These are phyloP conservation scores for Phalaenopsis hybrid DNA, from an alignment of 116 monocot genomes.

Conservation along the genomic window DNA sequence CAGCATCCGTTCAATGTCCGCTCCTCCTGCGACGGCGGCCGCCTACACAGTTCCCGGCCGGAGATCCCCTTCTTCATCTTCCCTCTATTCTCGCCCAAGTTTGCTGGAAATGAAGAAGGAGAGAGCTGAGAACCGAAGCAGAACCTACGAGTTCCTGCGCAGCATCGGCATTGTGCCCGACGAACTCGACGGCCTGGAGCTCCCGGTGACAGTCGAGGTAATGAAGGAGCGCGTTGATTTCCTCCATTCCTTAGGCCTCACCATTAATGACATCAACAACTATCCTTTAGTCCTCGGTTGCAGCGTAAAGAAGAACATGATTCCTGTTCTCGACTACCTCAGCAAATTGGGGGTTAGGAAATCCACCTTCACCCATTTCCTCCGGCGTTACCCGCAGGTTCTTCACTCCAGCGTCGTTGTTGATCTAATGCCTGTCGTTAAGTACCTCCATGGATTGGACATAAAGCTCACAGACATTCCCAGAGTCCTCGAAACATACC, in stretches of 20 bases:
- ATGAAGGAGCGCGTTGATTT: slow-evolving; percentile 91
- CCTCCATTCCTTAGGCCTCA: slow-evolving; percentile 72
- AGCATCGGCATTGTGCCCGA: slow-evolving; percentile 62
- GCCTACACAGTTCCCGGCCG: background rate
- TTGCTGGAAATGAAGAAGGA: slow-evolving; percentile 52
- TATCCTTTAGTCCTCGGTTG: slow-evolving; percentile 91
- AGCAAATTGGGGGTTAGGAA: slow-evolving; percentile 60
- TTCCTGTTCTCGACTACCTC: slow-evolving; percentile 87
- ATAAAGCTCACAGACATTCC: slow-evolving; percentile 54
- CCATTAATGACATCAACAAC: slow-evolving; percentile 66
- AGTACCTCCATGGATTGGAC: slow-evolving; percentile 81
- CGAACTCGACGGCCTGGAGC: slow-evolving; percentile 85
- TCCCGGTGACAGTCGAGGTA: slow-evolving; percentile 75
- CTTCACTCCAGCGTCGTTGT: slow-evolving; percentile 85
- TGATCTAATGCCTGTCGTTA: slow-evolving; percentile 75
- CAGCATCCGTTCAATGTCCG: background rate
- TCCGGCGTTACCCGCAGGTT: slow-evolving; percentile 81
- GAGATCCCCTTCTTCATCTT: slow-evolving; percentile 16
- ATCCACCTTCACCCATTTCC: slow-evolving; percentile 44
- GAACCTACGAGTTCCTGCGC: slow-evolving; percentile 70
- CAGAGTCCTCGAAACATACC: slow-evolving; percentile 79
- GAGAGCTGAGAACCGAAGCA: slow-evolving; percentile 45
- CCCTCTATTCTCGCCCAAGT: slow-evolving; percentile 70
- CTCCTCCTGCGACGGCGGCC: slow-evolving; percentile 5
- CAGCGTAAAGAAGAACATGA: slow-evolving; percentile 93